Base-by-base conservation (phyloP, 208 protist species). In the Trypanosoma melophagium region DNA sequence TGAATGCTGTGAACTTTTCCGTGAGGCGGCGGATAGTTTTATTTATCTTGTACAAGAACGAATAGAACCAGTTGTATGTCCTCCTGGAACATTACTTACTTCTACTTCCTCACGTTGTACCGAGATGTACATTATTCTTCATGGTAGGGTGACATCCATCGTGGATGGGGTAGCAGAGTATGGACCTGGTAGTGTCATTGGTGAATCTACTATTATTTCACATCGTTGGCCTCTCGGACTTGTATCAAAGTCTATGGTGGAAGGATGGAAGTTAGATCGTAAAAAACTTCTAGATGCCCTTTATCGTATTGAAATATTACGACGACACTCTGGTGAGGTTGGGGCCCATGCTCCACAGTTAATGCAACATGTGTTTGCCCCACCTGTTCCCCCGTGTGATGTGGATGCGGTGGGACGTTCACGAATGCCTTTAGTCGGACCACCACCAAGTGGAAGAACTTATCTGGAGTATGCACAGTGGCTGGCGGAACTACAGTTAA, bases 161-260 rank as follows among this genome's bases (percentile, higher is more conserved):
- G 79, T 77, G 35, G 78, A 81, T 12, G 90, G 83, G 19, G 83
- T 89, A 25, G 82, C 81, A 4, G 75, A 79, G 40, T 95, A 92
- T 76, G 83, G 84, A 38, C 71, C 82, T 1, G 90, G 90, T 2
- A 81, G 90, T 51, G 76, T 89, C 58, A 74, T 95, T 62, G 90
- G 90, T 38, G 90, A 89, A 58, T 77, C 83, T 21, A 89, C 79
- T 62, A 78, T 95, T n/a, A 74, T 95, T 21, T 59, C 72, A 22
- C 90, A 95, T 66, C 86, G 90, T 65, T 95, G 90, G 86, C 90
- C 90, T 16, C 40, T 95, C 12, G 85, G 77, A 0, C 77, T 93
- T 12, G 70, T 84, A 3, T 86, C 90, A 9, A 79, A 83, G 51
- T 78, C 83, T 25, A 95, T 95, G 84, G 86, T 95, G 70, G 90